These are phyloP conservation scores for Mimosa pudica DNA, from an alignment of 306 rosid genomes.

Conservation along the genomic window DNA sequence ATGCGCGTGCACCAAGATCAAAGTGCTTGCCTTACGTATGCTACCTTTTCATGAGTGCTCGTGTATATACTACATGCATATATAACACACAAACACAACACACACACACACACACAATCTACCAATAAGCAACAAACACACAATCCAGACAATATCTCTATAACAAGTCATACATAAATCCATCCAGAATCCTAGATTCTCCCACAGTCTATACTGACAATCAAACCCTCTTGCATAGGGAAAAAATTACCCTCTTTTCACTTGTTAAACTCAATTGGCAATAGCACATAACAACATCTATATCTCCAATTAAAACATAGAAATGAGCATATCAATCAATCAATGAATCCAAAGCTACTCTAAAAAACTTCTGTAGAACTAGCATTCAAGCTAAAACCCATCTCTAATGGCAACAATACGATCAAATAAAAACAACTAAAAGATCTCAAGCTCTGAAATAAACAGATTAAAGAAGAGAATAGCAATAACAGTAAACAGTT, in stretches of 20 bases:
- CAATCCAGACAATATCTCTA: conserved; percentile 3
- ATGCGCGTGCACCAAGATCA: neutral
- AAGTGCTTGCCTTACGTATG: neutral
- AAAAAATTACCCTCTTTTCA: neutral
- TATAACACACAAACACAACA: neutral
- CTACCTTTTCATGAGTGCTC: neutral
- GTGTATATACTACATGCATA: neutral
- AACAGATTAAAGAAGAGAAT: conserved; percentile 7
- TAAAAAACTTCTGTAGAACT: neutral
- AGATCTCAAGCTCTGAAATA: neutral
- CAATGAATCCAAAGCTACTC: neutral
- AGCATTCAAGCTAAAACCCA: neutral
- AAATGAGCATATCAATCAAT: neutral
- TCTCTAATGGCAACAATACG: neutral
- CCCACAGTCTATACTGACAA: neutral
- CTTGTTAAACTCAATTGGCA: conserved; percentile 4
- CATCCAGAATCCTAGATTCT: neutral
- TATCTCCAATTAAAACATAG: neutral
- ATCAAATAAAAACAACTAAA: neutral
- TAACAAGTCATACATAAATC: conserved; percentile 12
- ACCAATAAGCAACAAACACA: neutral
- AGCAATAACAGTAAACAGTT: neutral
- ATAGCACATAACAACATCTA: neutral
- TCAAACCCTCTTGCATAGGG: neutral
- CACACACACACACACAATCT: conserved; percentile 1